Conservation (phyloP, 495 filamentous ascomycete genomes). For the Xylaria cubensis region DNA sequence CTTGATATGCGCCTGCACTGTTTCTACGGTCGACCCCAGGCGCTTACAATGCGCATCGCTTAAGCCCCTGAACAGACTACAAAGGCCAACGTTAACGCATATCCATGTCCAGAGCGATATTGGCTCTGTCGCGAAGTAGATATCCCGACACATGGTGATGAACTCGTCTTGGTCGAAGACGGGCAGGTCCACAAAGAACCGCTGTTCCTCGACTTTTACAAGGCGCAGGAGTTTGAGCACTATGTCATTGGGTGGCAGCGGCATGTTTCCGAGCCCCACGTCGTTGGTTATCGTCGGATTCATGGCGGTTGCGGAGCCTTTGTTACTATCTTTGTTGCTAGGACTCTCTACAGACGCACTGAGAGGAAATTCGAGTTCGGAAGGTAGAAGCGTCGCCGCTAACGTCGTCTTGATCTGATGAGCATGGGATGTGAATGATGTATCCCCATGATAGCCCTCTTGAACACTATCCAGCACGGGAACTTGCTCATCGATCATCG, state of each 20-base stretch:
- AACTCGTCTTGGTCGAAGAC: constrained; percentile 59
- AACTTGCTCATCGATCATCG: constrained; percentile 38
- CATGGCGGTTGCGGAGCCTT: not conserved
- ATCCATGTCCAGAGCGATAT: constrained; percentile 63
- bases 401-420: constrained; percentile 30
- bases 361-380: constrained; percentile 22
- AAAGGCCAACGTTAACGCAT: constrained; percentile 62
- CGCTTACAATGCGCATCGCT: constrained; percentile 13
- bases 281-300: constrained; percentile 1
- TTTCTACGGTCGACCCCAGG: constrained; percentile 29
- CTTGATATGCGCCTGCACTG: constrained; percentile 25
- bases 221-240: constrained; percentile 35
- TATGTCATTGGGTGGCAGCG: constrained; percentile 33
- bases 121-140: constrained; percentile 66
- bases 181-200: constrained; percentile 36
- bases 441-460: constrained; percentile 34
- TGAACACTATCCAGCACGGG: constrained; percentile 28
- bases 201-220: constrained; percentile 29
- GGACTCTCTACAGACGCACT: not conserved
- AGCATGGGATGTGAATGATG: constrained; percentile 38
- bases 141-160: constrained; percentile 58
- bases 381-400: constrained; percentile 27
- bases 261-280: constrained; percentile 25
- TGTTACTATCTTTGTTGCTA: not conserved
- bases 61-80: constrained; percentile 57